Base-by-base conservation (phyloP, 768 basidiomycete species). In the Symmetrospora coprosmae region DNA sequence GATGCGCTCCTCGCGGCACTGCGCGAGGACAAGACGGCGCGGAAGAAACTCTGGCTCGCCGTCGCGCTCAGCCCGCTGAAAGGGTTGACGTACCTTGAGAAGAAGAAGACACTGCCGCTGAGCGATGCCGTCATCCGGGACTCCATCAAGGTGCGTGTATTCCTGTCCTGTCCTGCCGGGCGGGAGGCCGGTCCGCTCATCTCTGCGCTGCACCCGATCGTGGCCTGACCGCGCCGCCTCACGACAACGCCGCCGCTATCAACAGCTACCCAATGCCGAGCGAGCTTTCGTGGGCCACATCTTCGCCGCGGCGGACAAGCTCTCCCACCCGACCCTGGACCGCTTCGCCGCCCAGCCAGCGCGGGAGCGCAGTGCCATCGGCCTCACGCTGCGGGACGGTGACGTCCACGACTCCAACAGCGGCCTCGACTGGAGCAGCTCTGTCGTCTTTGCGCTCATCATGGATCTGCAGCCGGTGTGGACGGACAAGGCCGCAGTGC, bases 41-140 rank as follows among this genome's bases (percentile, higher is more conserved):
- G 51, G 72, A 69, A 62, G 74, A 82, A 59, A 78, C 63, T 97
- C n/a, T 92, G 79, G 73, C 78, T 96, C 31, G 84, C 86, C 0
- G 78, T 83, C 4, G 78, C 81, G 5, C 74, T 91, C n/a, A 80
- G 81, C 2, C 88, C 90, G 0, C 88, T 82, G 62, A 70, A 76
- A 23, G 76, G 74, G 4, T 70, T 84, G 16, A 79, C 77, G 2
- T 85, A 82, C 67, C 68, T 84, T 64, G 75, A 76, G 61, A 89
- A 87, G 71, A 79, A 81, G 45, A 86, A 80, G 66, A 68, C 70
- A 0, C 74, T 78, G 9, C 75, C 78, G 6, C 79, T 81, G 0
- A 77, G 83, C 4, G 82, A 85, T 53, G 80, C 80, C 30, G 82
- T 83, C 28, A 78, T 96, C 33, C 79, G 85, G 47, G 86, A 92